Evolutionary conservation across 2,329 filamentous ascomycete genomes (phyloP), one percentile per base, ranked within the genome.

Genomic region (Aspergillus ibericus): DNA sequence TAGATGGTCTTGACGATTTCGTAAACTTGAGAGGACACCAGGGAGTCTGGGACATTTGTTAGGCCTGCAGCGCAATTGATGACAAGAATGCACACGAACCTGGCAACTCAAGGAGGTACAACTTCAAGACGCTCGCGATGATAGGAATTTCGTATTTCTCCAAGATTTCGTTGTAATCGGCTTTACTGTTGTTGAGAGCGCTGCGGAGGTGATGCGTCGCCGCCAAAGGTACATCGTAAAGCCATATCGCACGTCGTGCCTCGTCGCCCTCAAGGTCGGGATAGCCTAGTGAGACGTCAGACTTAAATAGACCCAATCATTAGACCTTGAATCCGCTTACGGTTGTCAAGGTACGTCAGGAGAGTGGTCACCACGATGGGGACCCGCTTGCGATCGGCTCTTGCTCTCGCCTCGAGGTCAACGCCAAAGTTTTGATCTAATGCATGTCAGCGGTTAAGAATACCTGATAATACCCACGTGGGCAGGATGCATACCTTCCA

Each of bases 1-100:
- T 99, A 99, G 64, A 99, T 96, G 1, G 92, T 98, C 78, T 96
- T 93, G 73, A 99, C 88, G 71, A 99, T 98, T 79, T 99, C 96
- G 75, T 99, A 99, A 59, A 99, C 92, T 74, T 98, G 93, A 40
- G 92, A 96, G 57, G 95, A 98, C 61, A 99, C 93, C 62, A 99
- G 84, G n/a, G 95, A 98, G 77, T 99, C 95, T 95, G 66, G 13
- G n/a, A 20, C 1, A 36, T 5, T 15, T 22, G 25, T 59, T 46
- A 59, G 47, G n/a, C 10, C n/a, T 18, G 46, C 16, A 20, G 40
- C 53, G 13, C 12, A 42, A 63, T 77, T 61, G 10, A 44, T 29
- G 15, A 56, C 42, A 10, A 22, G 52, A 27, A 46, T 48, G 16
- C 7, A n/a, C 18, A 78, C 89, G 71, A 82, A 96, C 91, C 91